Base-by-base conservation (phyloP, 352 stramenopile genomes). In the Hyaloperonospora arabidopsidis region DNA sequence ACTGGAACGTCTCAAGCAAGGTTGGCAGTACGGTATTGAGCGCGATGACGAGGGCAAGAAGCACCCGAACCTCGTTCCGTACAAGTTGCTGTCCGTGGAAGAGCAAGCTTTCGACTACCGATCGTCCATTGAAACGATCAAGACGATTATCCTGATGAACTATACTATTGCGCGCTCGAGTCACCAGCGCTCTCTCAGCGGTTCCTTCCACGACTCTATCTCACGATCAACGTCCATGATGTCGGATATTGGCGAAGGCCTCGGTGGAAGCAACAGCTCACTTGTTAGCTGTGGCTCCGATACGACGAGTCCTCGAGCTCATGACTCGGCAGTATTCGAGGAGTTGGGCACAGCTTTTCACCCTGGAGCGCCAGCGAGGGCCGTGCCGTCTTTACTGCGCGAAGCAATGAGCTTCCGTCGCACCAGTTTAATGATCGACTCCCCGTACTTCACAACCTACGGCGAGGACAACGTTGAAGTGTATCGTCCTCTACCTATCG, bases 141-240 rank as follows among this genome's bases (percentile, higher is more conserved):
- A 91, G 63, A 89, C 82, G 23, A 94, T 94, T 45, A 46, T 92
- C 34, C 87, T 89, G 23, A 90, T 94, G 82, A 91, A 94, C 61
- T 92, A 91, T 66, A 65, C 75, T 18, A 88, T 94, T 48, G 69
- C 73, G 23, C 77, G 82, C 15, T 43, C 65, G 12, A 78, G 49
- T 34, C 65, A 75, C 35, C 62, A 78, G 17, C 56, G 57, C 18
- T 62, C 61, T 34, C 55, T 65, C 32, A 72, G 67, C 8, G 76
- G 75, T 45, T 88, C 76, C 11, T 87, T 86, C 51, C 68, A 81
- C 43, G 74, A 85, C 15, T 61, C 71, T n/a, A 50, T 90, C 28
- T 84, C 72, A 21, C 76, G 81, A 17, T 90, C 79, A 44, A 57
- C 68, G n/a, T 89, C 79, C 1, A 71, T 71, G 35, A 71, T 87